Evolutionary conservation across 805 yeast genomes (phyloP), one percentile per base, ranked within the genome.

Genomic region (Kockiozyma suomiensis): DNA sequence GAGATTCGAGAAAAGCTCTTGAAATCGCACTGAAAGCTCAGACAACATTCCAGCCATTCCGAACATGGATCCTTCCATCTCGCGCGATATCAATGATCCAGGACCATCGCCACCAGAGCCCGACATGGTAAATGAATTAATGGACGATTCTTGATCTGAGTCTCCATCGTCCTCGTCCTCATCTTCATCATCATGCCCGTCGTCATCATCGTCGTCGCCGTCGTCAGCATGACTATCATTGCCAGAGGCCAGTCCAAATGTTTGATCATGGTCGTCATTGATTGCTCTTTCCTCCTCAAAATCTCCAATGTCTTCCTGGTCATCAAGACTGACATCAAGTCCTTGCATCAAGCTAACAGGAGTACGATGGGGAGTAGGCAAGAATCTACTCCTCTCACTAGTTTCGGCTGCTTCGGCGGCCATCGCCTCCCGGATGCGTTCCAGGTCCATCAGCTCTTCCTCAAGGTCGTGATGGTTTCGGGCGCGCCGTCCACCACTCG

Each of bases 191-290:
- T 62, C 70, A 1, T 72, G 74, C 3, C 69, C 72, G 4, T 66
- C 73, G 7, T 70, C 71, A 25, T 67, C 68, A 35, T 25, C 52
- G 21, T 49, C 43, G 45, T 49, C 53, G 30, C 45, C 32, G 38
- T 68, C 61, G 1, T 56, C 64, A 23, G 50, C 21, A 38, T 17
- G n/a, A 38, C 42, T 38, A 2, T 64, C 70, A 45, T 66, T 72
- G 25, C 68, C 74, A 12, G 64, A 70, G 58, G 67, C 70, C 15
- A 70, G 76, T 23, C 67, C 72, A 30, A 68, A 74, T 12, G 67
- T 69, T 48, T 70, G 66, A 15, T 64, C 69, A n/a, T 57, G 56
- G 7, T 50, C 55, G 45, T 53, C 58, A 15, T 55, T 62, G 25
- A 58, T 50, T 4, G 25, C 58, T 17, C 43, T 59, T 15, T 52